Evolutionary conservation across 495 filamentous ascomycete species (phyloP).

Genomic region (Neurospora terricola): DNA sequence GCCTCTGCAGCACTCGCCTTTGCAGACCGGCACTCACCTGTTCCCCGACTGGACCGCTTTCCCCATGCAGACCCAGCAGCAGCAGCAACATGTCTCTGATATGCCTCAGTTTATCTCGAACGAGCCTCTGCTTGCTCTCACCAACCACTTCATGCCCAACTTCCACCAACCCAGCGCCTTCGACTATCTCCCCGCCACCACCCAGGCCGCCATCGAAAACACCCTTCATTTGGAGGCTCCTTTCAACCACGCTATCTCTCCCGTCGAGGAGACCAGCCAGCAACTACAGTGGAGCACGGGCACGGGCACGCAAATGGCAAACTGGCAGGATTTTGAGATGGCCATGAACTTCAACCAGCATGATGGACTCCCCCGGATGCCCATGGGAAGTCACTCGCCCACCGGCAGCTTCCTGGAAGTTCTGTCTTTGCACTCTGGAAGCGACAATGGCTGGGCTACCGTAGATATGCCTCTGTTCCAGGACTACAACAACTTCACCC

Average conservation of each 20-base stretch:
- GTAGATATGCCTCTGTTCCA: constrained; percentile 46
- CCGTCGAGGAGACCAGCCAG: constrained; percentile 53
- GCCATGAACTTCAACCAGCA: constrained; percentile 41
- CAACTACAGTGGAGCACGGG: constrained; percentile 47
- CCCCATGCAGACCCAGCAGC: constrained; percentile 43
- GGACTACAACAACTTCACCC: constrained; percentile 37
- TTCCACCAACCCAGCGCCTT: constrained; percentile 47
- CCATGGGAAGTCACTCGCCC: constrained; percentile 67
- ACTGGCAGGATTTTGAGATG: constrained; percentile 65
- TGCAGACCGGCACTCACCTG: constrained; percentile 29
- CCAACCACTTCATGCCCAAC: constrained; percentile 34
- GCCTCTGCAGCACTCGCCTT: constrained; percentile 33
- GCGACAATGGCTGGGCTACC: constrained; percentile 75
- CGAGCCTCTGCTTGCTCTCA: constrained; percentile 35
- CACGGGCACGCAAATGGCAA: constrained; percentile 30
- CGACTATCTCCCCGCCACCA: constrained; percentile 59
- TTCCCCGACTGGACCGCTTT: constrained; percentile 43
- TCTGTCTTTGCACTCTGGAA: constrained; percentile 64
- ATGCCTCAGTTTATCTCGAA: constrained; percentile 45
- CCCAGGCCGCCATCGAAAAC: constrained; percentile 54
- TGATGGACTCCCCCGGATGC: constrained; percentile 44
- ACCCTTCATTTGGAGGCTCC: constrained; percentile 55
- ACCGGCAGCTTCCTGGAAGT: constrained; percentile 77
- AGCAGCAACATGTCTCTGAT: constrained; percentile 36
- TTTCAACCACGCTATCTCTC: constrained; percentile 47